A percentile compares a stretch with the other conserved stretches of the same genome.
Evolutionary conservation across 2,329 filamentous ascomycete species (phyloP).

Genomic region (Orbilia oligospora): DNA sequence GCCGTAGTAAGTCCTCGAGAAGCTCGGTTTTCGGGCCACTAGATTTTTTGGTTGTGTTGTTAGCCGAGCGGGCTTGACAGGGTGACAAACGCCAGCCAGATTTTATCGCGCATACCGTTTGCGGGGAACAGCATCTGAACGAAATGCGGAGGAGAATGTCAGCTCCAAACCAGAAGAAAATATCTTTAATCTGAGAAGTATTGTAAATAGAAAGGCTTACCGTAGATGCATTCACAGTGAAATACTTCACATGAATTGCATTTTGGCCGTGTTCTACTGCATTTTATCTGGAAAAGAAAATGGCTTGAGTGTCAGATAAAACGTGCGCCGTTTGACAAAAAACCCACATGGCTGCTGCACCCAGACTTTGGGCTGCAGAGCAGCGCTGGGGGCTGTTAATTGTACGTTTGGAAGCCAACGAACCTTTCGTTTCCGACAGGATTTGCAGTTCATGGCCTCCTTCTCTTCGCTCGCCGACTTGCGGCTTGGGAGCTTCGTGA

Average conservation of each 20-base stretch:
- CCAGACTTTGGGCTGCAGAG: slow-evolving; percentile 6
- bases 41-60: slow-evolving; percentile 75
- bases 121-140: slow-evolving; percentile 60
- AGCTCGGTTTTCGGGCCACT: slow-evolving; percentile 91
- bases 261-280: slow-evolving; percentile 84
- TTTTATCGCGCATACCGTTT: slow-evolving; percentile 60
- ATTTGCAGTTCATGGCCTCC: slow-evolving; percentile 97
- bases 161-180: slow-evolving; percentile 36
- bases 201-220: slow-evolving; percentile 70
- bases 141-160: slow-evolving; percentile 28
- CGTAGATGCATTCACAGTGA: slow-evolving; percentile 88
- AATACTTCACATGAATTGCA: slow-evolving; percentile 93
- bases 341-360: slow-evolving; percentile 18
- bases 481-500: slow-evolving; percentile 66
- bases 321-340: slow-evolving; percentile 43
- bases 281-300: slow-evolving; percentile 79
- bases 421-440: slow-evolving; percentile 92
- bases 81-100: slow-evolving; percentile 42
- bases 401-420: slow-evolving; percentile 63
- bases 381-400: slow-evolving; percentile 41
- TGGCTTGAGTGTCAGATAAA: slow-evolving; percentile 43
- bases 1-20: slow-evolving; percentile 84
- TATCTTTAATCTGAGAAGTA: slow-evolving; percentile 1
- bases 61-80: slow-evolving; percentile 49
- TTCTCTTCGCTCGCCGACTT: slow-evolving; percentile 81